Conservation (phyloP, 495 filamentous ascomycete genomes). For the Xylaria flabelliformis region DNA sequence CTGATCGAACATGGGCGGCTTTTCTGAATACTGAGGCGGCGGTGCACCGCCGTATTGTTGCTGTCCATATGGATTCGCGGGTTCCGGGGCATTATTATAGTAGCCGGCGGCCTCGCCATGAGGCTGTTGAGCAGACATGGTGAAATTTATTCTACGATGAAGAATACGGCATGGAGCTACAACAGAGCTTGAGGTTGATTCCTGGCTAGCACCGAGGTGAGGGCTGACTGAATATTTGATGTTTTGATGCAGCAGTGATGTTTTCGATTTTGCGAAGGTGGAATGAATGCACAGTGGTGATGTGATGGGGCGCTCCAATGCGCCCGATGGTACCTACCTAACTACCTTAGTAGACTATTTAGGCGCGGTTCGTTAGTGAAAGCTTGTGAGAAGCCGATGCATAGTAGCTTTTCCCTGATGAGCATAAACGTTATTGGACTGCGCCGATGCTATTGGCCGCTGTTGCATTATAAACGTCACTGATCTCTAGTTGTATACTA, state of each 20-base stretch:
- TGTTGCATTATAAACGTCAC: constrained; percentile 26
- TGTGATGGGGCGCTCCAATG: background rate
- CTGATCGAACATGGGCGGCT: constrained; percentile 73
- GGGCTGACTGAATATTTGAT: background rate
- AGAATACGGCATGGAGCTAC: background rate
- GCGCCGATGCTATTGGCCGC: constrained; percentile 4
- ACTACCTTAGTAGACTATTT: background rate
- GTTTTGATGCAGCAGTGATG: constrained; percentile 13
- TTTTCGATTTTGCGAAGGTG: constrained; percentile 10
- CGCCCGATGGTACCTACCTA: constrained; percentile 1
- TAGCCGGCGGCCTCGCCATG: constrained; percentile 35
- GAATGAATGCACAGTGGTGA: constrained; percentile 25
- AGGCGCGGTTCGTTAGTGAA: background rate
- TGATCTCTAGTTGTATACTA: background rate
- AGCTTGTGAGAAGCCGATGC: background rate
- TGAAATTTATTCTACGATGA: background rate
- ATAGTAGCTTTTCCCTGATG: constrained; percentile 7
- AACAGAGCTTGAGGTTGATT: background rate
- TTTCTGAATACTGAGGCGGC: constrained; percentile 41
- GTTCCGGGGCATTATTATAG: constrained; percentile 30
- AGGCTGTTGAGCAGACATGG: constrained; percentile 35
- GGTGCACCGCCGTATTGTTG: constrained; percentile 25
- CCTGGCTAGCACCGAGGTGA: background rate
- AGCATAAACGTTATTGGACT: constrained; percentile 20
- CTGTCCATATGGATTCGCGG: constrained; percentile 26